Evolutionary conservation across 441 rosid species (phyloP), one percentile per base, ranked within the genome.

Genomic region (Capsella rubella): DNA sequence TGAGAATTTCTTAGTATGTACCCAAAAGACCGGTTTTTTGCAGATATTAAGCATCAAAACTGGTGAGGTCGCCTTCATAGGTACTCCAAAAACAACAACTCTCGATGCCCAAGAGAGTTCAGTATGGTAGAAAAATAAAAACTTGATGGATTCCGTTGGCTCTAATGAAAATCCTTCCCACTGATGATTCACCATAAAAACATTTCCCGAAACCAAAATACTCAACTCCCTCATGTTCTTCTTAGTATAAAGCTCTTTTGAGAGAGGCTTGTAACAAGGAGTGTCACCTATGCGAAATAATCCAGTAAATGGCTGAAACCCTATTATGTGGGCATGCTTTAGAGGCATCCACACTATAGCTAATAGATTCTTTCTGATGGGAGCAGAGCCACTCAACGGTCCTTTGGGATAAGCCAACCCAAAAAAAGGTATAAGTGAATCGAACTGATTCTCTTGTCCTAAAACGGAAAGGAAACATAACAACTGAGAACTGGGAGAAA

Each of bases 291-390:
- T 57, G 52, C 57, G 55, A 34, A 53, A 42, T 63, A 52, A 32
- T 7, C 68, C 69, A 50, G 54, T 18, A 37, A 76, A 45, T 29
- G 79, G 78, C 82, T 76, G 80, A 82, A 93, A 85, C 35, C 88
- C 93, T 78, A 92, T 64, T 54, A 60, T 83, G 46, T 78, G 81
- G 52, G 87, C 74, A 54, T 86, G 89, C 55, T 83, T 83, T 14
- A 90, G 84, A 67, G 97, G 80, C 50, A 89, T 64, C 95, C 95
- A 89, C 75, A 90, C 97, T 63, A 94, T 92, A 68, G 90, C 91
- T 57, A 93, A 86, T 34, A 90, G 89, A 72, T 94, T 90, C 80
- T 84, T 85, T 76, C 89, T 85, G 56, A 82, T 80, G 64, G 90
- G 75, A 42, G 84, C 90, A 32, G 96, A 87, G 80, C 88, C 87